Evolutionary conservation across 495 filamentous ascomycete genomes (phyloP), one percentile per base, ranked within the genome.

Genomic region (Astrocystis sublimbata): DNA sequence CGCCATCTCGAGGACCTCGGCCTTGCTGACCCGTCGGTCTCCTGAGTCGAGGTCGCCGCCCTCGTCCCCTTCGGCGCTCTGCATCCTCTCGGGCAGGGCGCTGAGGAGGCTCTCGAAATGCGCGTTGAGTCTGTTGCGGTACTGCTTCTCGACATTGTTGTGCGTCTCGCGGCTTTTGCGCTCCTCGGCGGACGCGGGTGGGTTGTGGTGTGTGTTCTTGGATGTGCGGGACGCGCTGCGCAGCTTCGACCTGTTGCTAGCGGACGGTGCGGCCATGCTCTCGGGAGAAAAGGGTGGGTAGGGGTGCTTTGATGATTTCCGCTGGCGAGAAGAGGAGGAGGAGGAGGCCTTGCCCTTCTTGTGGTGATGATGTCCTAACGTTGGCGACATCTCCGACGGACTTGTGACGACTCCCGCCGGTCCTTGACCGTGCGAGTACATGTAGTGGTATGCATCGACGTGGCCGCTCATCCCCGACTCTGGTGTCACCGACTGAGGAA

Each of bases 81-180:
- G 67, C 66, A 76, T 66, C 6, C 62, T 68, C n/a, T 77, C 72
- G 0, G 79, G 79, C 1, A 81, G 72, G 0, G 71, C 69, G 24
- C 72, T 68, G 15, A 81, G 67, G 23, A 81, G 70, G 35, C 62
- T 76, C 55, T 81, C 77, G 63, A 79, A 81, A 63, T 80, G 73
- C 3, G 68, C 64, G 50, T 81, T 81, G 15, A 81, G 74, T 19
- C 78, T 53, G 61, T 75, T 78, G n/a, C 79, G 76, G 64, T 81
- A 81, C 61, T 80, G 72, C 61, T 79, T 79, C 69, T 81, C 79
- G 6, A 80, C 78, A 26, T 77, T 65, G 61, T 81, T 80, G 47
- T 80, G 79, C 9, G 76, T 76, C 59, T 75, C 71, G 33, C 77
- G 72, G 51, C 66, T 73, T 58, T 73, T 76, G 10, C 72, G 73